phyloP scores from a whole-genome alignment of 768 basidiomycete species.

The Galerina marginata region DNA sequence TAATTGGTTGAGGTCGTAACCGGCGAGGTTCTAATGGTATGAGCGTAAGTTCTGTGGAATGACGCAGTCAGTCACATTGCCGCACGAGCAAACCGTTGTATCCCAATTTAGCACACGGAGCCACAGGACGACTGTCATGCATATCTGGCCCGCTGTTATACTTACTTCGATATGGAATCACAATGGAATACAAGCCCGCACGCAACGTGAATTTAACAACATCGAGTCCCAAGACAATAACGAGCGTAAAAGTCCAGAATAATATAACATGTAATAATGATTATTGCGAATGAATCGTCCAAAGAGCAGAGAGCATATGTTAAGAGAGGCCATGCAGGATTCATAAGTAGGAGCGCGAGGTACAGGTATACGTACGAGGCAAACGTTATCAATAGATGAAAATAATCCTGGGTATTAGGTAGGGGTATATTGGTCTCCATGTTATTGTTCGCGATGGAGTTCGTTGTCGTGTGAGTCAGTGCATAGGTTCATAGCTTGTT shows the following conservation, averaged over 20 bases:
- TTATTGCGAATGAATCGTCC: constrained; percentile 23
- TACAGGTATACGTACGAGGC: constrained; percentile 20
- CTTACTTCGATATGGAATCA: no score
- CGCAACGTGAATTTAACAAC: no score
- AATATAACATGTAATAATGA: constrained; percentile 5
- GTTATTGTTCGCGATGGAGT: constrained; percentile 11
- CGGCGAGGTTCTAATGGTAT: no score
- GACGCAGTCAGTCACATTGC: no score
- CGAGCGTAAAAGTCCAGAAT: background rate
- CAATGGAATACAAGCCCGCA: no score
- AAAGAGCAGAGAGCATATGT: constrained; percentile 14
- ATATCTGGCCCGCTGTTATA: no score
- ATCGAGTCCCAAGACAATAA: background rate
- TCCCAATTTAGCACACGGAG: no score
- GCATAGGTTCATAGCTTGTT: constrained; percentile 23
- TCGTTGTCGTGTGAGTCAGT: constrained; percentile 27
- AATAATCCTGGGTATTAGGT: constrained; percentile 31
- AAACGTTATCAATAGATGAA: constrained; percentile 25
- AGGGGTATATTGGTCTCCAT: constrained; percentile 30
- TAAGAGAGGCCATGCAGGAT: constrained; percentile 13
- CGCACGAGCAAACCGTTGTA: no score
- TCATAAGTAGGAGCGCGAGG: constrained; percentile 1
- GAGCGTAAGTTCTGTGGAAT: no score
- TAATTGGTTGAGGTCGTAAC: no score
- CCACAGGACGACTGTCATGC: no score